Evolutionary conservation across 305 asterid genomes (phyloP).

Genomic region (Fraxinus sp.): DNA sequence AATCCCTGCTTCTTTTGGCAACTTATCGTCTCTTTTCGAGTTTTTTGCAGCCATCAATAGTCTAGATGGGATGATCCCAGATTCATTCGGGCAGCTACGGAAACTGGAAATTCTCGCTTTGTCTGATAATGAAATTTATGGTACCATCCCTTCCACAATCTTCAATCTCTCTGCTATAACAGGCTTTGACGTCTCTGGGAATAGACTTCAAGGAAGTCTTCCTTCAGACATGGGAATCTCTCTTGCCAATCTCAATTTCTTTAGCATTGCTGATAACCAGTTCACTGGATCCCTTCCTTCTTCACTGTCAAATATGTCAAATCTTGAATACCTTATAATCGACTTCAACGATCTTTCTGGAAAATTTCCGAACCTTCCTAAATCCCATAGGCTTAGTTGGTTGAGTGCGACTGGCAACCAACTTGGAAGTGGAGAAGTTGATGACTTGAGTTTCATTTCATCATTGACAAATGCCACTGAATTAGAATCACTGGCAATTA

Average conservation of each 20-base stretch:
- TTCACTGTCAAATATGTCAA: constrained; percentile 24
- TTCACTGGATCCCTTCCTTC: constrained; percentile 23
- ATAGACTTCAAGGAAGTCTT: constrained; percentile 26
- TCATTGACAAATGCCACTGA: constrained; percentile 14
- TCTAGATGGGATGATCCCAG: constrained; percentile 24
- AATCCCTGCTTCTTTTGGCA: constrained; percentile 29
- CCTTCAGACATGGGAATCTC: constrained; percentile 22
- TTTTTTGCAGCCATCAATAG: constrained; percentile 19
- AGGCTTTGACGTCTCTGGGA: constrained; percentile 22
- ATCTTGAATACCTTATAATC: constrained; percentile 9
- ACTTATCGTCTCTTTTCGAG: constrained; percentile 22
- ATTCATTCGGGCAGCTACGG: constrained; percentile 22
- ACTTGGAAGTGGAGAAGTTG: constrained; percentile 23
- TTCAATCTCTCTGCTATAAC: constrained; percentile 26
- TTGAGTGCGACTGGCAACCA: constrained; percentile 11
- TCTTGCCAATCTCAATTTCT: constrained; percentile 18
- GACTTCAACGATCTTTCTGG: constrained; percentile 20
- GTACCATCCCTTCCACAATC: constrained; percentile 23
- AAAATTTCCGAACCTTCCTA: constrained; percentile 24
- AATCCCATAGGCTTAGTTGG: constrained; percentile 11
- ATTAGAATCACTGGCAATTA: constrained; percentile 20
- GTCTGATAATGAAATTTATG: constrained; percentile 20
- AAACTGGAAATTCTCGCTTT: constrained; percentile 11
- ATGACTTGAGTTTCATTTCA: constrained; percentile 28
- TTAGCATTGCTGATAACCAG: constrained; percentile 23